These are phyloP conservation scores for Pichia paraexigua DNA, from an alignment of 805 yeast species.

Conservation along the genomic window DNA sequence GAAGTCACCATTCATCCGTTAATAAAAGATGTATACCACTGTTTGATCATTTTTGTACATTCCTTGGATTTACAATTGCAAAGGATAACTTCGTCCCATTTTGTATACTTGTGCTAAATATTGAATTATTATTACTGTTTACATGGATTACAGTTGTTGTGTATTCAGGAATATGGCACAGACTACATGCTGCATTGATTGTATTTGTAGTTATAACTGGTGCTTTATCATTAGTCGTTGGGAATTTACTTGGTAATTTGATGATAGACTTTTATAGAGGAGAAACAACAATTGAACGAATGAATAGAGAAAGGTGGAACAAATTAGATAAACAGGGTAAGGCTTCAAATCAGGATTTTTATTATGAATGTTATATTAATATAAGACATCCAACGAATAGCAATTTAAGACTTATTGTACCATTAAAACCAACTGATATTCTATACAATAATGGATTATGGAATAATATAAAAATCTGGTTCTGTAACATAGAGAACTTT, in stretches of 20 bases:
- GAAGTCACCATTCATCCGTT: constrained; percentile 64
- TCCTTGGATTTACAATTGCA: constrained; percentile 71
- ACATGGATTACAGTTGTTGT: constrained; percentile 31
- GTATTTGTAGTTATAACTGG: constrained; percentile 36
- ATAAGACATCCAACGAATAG: constrained; percentile 28
- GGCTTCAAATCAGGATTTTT: constrained; percentile 3
- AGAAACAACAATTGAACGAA: constrained; percentile 28
- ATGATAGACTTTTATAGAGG: constrained; percentile 38
- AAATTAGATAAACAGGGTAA: constrained; percentile 15
- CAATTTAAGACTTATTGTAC: constrained; percentile 32
- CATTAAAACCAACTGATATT: constrained; percentile 24
- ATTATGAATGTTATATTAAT: constrained; percentile 35
- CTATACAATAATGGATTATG: constrained; percentile 33
- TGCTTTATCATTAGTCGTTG: constrained; percentile 38
- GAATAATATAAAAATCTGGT: constrained; percentile 29
- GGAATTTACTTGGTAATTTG: constrained; percentile 33
- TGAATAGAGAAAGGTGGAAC: constrained; percentile 20
- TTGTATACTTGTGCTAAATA: constrained; percentile 39
- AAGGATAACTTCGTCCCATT: constrained; percentile 55
- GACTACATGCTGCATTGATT: constrained; percentile 20
- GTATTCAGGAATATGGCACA: constrained; percentile 10
- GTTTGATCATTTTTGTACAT: constrained; percentile 80
- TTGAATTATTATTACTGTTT: constrained; percentile 31
- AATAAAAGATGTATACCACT: constrained; percentile 52
- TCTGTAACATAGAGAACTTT: constrained; percentile 14